These are phyloP conservation scores for Hyaloscypha hepaticicola DNA, from an alignment of 495 filamentous ascomycete species.

Conservation along the genomic window DNA sequence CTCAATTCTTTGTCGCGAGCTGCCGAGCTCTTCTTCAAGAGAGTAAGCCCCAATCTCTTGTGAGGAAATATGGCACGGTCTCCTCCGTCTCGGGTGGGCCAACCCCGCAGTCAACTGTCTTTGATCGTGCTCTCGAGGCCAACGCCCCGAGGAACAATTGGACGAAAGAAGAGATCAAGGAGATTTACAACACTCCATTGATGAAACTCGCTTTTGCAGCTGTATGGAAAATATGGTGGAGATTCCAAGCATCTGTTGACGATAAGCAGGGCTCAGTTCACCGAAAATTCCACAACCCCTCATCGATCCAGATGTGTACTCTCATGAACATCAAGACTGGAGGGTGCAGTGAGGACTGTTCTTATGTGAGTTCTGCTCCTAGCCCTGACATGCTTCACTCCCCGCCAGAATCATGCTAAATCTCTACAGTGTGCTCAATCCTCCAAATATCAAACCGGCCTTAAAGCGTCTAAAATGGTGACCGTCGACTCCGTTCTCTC, in stretches of 20 bases:
- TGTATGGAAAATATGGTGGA: slow-evolving; percentile 45
- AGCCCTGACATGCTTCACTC: not conserved
- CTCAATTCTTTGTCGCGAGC: slow-evolving; percentile 18
- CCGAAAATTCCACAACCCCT: slow-evolving; percentile 76
- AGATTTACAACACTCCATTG: slow-evolving; percentile 75
- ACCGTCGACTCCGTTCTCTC: slow-evolving; percentile 74
- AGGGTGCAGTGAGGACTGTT: slow-evolving; percentile 84
- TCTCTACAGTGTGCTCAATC: slow-evolving; percentile 66
- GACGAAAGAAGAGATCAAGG: slow-evolving; percentile 73
- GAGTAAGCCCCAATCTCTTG: slow-evolving; percentile 11
- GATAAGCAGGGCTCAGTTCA: slow-evolving; percentile 62
- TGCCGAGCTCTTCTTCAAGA: slow-evolving; percentile 21
- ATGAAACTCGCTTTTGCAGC: slow-evolving; percentile 73
- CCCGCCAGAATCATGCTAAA: not conserved
- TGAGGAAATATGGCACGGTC: slow-evolving; percentile 29
- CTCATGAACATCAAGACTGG: slow-evolving; percentile 96
- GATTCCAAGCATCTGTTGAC: not conserved
- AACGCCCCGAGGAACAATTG: slow-evolving; percentile 63
- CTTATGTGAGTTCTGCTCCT: slow-evolving; percentile 46
- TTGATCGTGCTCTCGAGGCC: slow-evolving; percentile 57
- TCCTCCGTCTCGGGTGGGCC: slow-evolving; percentile 3
- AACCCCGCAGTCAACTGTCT: slow-evolving; percentile 25
- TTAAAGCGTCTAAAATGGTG: slow-evolving; percentile 74
- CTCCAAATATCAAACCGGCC: slow-evolving; percentile 72
- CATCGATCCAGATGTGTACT: slow-evolving; percentile 82